Evolutionary conservation across 257 asterid species (phyloP), one percentile per base, ranked within the genome.

Genomic region (Fraxinus quadrangulata): DNA sequence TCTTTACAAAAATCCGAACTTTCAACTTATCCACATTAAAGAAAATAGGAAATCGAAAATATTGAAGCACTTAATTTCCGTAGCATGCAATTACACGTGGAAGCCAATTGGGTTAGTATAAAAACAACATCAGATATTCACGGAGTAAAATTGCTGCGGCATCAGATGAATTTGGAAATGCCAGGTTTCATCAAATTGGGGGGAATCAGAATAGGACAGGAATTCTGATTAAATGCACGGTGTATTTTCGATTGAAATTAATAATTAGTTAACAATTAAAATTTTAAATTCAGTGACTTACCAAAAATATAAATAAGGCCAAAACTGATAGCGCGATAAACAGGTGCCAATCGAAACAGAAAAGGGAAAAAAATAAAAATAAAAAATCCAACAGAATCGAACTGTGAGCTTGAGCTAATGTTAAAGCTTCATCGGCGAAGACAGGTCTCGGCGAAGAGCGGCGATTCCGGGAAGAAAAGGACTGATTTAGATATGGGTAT

Each of bases 151-250:
- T 56, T 79, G 42, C 19, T 34, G 71, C 21, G 40, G 73, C 70
- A 51, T 37, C 30, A 72, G 56, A 16, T 1, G 61, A 40, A 30
- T 21, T 33, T n/a, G 2, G 45, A 49, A 3, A 47, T 26, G 14
- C 80, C 80, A 83, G 89, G 89, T 89, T 78, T 83, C 81, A 80
- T 59, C 80, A 70, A 83, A 70, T 84, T 84, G 75, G 88, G 86
- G 85, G 24, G 72, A 81, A 77, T 47, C 75, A 36, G 70, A 80
- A 67, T 80, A 75, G 78, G 70, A 78, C 83, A 51, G 67, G 47
- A 80, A 56, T 72, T 71, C 70, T 19, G 34, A 75, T 61, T 80
- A 82, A 69, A 74, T 34, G 40, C 69, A 72, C 31, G 65, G 39
- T 37, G 70, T 42, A 56, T 76, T 72, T 39, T 59, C 78, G 80